Evolutionary conservation across 2,329 filamentous ascomycete genomes (phyloP).

Genomic region (Sarocladium kiliense): DNA sequence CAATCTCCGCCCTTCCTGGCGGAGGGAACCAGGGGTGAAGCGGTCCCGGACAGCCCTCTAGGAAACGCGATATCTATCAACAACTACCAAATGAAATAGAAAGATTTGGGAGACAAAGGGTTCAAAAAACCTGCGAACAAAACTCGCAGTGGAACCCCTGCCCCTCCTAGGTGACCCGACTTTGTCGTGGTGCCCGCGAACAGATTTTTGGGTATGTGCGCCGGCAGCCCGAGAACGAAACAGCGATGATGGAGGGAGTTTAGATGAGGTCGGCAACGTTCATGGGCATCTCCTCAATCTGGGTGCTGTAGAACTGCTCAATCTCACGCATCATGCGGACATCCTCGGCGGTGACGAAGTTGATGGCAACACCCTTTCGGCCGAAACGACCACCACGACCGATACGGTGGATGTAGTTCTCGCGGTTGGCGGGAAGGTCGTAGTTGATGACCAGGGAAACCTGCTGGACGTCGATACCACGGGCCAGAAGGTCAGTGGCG

Average conservation of each 20-base stretch:
- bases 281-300: conserved; percentile 99
- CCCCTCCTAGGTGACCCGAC: background rate
- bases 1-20: conserved; percentile 17
- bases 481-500: conserved; percentile 93
- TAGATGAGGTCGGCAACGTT: conserved; percentile 74
- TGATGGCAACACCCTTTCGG: conserved; percentile 99
- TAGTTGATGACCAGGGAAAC: conserved; percentile 99
- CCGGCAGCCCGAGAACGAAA: conserved; percentile 8
- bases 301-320: conserved; percentile 99
- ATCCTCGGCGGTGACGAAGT: conserved; percentile 99
- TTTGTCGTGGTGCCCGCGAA: conserved; percentile 8
- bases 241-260: conserved; percentile 20
- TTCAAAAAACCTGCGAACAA: background rate
- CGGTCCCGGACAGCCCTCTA: conserved; percentile 11
- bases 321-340: conserved; percentile 99
- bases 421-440: conserved; percentile 95
- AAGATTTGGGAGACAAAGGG: background rate
- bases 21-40: conserved; percentile 9
- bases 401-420: conserved; percentile 99
- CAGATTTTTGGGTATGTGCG: conserved; percentile 16
- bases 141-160: background rate
- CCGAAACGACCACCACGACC: conserved; percentile 99
- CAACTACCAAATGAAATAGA: conserved; percentile 28
- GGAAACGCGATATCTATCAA: conserved; percentile 33
- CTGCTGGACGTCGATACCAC: conserved; percentile 99